Evolutionary conservation across 441 rosid genomes (phyloP), one percentile per base, ranked within the genome.

Genomic region (Adansonia madagascariensis): DNA sequence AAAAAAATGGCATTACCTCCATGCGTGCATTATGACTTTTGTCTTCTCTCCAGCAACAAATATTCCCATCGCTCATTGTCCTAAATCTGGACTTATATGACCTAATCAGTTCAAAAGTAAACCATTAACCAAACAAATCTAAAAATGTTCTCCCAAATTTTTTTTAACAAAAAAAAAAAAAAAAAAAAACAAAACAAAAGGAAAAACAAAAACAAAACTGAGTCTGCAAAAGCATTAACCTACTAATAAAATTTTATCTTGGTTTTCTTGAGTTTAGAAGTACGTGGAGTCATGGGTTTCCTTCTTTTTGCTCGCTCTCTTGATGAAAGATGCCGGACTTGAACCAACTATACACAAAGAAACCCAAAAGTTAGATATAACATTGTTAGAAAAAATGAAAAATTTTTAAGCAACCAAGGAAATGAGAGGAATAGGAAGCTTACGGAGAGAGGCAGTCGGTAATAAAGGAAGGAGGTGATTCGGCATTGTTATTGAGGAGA

Each of bases 21-120:
- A 78, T 62, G 81, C 94, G 98, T n/a, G 99, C 98, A 82, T 95
- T 95, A 75, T 95, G 99, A 41, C 84, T 88, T 84, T 95, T 95
- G 76, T 97, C 98, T 72, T 91, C 98, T 83, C 83, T 92, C 99
- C 99, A 95, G 17, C 98, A 90, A 65, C 99, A 88, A 49, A 95
- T 92, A 72, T 82, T 84, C 62, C 98, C 99, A 80, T 94, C 97
- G 11, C 73, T 88, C 89, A 95, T 62, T 57, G 90, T 79, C 78
- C 85, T 90, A 78, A 95, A 95, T 80, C 99, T 89, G 27, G 79
- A 84, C 85, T 95, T 95, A 80, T 80, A 95, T 9, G 99, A 95
- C 79, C 99, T 95, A 83, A 79, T 12, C 56, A 55, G 39, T 65
- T 56, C 1, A 71, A 61, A 80, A 82, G 44, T 8, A 74, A 68